Base-by-base conservation (phyloP, 805 yeast species). In the Candida sithepensis region DNA sequence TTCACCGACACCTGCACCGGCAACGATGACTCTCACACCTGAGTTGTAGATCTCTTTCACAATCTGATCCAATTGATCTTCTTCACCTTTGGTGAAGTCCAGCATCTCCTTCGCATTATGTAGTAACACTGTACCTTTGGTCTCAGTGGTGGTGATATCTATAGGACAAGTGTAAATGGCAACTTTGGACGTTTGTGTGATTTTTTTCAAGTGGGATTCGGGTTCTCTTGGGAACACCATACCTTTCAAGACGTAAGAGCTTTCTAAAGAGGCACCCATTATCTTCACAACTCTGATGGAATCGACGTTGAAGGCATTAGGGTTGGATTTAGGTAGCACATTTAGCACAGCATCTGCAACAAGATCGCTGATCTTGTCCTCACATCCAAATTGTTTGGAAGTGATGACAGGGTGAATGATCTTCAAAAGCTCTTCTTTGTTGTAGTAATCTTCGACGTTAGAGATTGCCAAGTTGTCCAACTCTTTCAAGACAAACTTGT, bases 141-240 rank as follows among this genome's bases (percentile, higher is more conserved):
- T 92, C 72, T 94, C 99, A n/a, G 99, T 91, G 51, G 90, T 85
- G 13, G 97, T 85, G 51, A 88, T 88, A 69, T 94, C 99, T 46
- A 94, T 81, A 23, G 98, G 97, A 67, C 96, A 85, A 8, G 96
- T 89, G 72, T 76, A 94, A 2, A 90, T 91, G 9, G 88, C 99
- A 41, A 94, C 98, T 66, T 88, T 90, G 16, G 95, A 81, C 57
- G 77, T 81, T 41, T 67, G 60, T 9, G 59, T 65, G 48, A 85
- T 71, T 52, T 82, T 77, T 64, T 88, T 89, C 43, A 91, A 69
- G 56, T 81, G 83, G 14, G 97, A 95, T 67, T 92, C 98, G n/a
- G 98, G 97, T 67, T 90, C 96, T 60, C 95, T 81, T 56, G 96
- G 96, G 77, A 94, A 92, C 34, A 94, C 97, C 99, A 94, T 94